A percentile compares a stretch with the other conserved stretches of the same genome.
These are phyloP conservation scores for Plasmodium vinckei DNA, from an alignment of 169 alveolate genomes.

Conservation along the genomic window DNA sequence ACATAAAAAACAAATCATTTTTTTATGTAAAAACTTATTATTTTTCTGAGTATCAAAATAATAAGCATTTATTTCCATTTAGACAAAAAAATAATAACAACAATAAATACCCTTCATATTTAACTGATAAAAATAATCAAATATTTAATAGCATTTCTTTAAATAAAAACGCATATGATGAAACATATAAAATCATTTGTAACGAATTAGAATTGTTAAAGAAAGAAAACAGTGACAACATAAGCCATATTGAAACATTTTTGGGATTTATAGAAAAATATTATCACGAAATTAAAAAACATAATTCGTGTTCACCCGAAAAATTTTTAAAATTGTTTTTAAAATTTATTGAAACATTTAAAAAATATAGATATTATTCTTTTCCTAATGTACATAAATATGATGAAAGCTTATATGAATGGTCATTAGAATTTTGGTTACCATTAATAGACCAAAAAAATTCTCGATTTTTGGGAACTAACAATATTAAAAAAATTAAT, in stretches of 20 bases:
- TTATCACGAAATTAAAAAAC: slow-evolving; percentile 38
- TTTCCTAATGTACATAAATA: slow-evolving; percentile 71
- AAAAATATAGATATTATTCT: slow-evolving; percentile 59
- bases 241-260: slow-evolving; percentile 43
- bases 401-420: slow-evolving; percentile 57
- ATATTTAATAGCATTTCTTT: slow-evolving; percentile 1
- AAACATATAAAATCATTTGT: slow-evolving; percentile 22
- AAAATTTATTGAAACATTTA: slow-evolving; percentile 39
- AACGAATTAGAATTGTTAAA: slow-evolving; percentile 29
- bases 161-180: slow-evolving; percentile 39
- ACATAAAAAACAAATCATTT: slow-evolving; percentile 21
- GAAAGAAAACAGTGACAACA: slow-evolving; percentile 40
- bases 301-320: slow-evolving; percentile 70
- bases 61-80: not conserved
- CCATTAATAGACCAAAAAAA: slow-evolving; percentile 59
- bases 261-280: slow-evolving; percentile 65
- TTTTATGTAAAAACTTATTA: slow-evolving; percentile 21
- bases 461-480: slow-evolving; percentile 57
- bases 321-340: slow-evolving; percentile 27
- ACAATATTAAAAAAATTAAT: slow-evolving; percentile 38
- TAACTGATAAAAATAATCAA: slow-evolving; percentile 9
- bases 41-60: not conserved
- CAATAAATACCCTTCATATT: slow-evolving; percentile 2
- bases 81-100: slow-evolving; percentile 18
- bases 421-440: slow-evolving; percentile 75